Conservation (phyloP, 2,329 filamentous ascomycete species). For the Stachybotrys elegans region DNA sequence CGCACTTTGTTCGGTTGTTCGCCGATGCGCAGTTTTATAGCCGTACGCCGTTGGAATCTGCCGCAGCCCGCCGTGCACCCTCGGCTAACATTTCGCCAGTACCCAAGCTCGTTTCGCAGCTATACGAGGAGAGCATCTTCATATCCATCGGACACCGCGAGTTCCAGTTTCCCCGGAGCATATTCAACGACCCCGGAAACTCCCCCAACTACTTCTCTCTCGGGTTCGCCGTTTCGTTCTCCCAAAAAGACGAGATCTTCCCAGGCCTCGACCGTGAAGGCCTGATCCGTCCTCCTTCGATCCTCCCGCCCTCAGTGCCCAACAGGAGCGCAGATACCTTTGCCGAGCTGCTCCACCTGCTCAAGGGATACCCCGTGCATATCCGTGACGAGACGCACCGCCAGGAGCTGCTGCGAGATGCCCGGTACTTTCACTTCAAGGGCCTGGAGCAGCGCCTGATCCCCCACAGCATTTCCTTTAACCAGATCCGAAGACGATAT, state of each 20-base stretch:
- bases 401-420: slow-evolving; percentile 73
- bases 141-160: slow-evolving; percentile 82
- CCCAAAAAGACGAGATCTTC: slow-evolving; percentile 72
- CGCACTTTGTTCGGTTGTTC: slow-evolving; percentile 87
- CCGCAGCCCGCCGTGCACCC: background rate
- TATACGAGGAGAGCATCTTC: slow-evolving; percentile 88
- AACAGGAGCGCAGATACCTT: slow-evolving; percentile 81
- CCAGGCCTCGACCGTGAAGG: slow-evolving; percentile 76
- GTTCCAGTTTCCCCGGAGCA: slow-evolving; percentile 84
- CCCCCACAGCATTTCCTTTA: slow-evolving; percentile 69
- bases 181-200: slow-evolving; percentile 82
- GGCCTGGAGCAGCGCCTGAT: slow-evolving; percentile 85
- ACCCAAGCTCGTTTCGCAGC: slow-evolving; percentile 81
- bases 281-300: slow-evolving; percentile 80
- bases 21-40: slow-evolving; percentile 95
- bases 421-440: slow-evolving; percentile 88
- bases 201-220: slow-evolving; percentile 95
- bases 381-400: slow-evolving; percentile 75
- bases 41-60: slow-evolving; percentile 43
- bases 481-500: slow-evolving; percentile 58
- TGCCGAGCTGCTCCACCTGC: slow-evolving; percentile 71
- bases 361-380: slow-evolving; percentile 77
- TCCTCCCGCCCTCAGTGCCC: slow-evolving; percentile 75
- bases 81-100: slow-evolving; percentile 42
- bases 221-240: slow-evolving; percentile 85